Evolutionary conservation across 1,139 yeast species (phyloP).

Genomic region (Nakaseomyces nivariensis): DNA sequence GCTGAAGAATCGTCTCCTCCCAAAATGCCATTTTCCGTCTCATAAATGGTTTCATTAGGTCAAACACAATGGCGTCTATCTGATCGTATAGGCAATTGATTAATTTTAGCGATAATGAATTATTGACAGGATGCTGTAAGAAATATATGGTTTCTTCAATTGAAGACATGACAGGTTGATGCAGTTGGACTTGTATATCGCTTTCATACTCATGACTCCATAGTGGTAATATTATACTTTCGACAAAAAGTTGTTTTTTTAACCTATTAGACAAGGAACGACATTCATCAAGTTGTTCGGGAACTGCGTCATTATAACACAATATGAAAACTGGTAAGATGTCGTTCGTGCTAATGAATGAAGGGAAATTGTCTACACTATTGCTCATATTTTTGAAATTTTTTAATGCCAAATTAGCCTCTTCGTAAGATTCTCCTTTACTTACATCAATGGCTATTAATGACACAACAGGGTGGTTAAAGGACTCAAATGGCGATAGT

Average conservation of each 20-base stretch:
- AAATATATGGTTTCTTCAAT: conserved; percentile 66
- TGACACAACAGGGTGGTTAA: conserved; percentile 82
- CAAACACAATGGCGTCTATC: conserved; percentile 18
- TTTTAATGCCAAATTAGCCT: conserved; percentile 45
- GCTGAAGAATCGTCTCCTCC: conserved; percentile 73
- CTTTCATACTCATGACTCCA: conserved; percentile 19
- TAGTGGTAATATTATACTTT: conserved; percentile 27
- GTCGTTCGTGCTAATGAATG: conserved; percentile 49
- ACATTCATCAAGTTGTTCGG: conserved; percentile 25
- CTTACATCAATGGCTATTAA: conserved; percentile 45
- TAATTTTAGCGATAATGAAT: conserved; percentile 15
- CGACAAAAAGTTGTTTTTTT: conserved; percentile 32
- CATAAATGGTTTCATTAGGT: conserved; percentile 29
- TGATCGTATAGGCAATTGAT: conserved; percentile 22
- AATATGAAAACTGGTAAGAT: conserved; percentile 38
- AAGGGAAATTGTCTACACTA: conserved; percentile 36
- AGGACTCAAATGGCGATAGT: conserved; percentile 74
- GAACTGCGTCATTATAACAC: conserved; percentile 24
- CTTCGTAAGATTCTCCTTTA: conserved; percentile 32
- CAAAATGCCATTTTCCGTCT: conserved; percentile 55
- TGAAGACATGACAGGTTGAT: conserved; percentile 37
- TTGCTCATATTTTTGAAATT: conserved; percentile 35
- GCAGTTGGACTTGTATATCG: conserved; percentile 18
- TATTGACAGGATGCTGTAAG: conserved; percentile 42
- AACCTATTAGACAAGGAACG: conserved; percentile 26